Percentiles rank a stretch among this genome's conserved stretches.
Conservation (phyloP, 345 rosid species). For the Sonneratia alba region DNA sequence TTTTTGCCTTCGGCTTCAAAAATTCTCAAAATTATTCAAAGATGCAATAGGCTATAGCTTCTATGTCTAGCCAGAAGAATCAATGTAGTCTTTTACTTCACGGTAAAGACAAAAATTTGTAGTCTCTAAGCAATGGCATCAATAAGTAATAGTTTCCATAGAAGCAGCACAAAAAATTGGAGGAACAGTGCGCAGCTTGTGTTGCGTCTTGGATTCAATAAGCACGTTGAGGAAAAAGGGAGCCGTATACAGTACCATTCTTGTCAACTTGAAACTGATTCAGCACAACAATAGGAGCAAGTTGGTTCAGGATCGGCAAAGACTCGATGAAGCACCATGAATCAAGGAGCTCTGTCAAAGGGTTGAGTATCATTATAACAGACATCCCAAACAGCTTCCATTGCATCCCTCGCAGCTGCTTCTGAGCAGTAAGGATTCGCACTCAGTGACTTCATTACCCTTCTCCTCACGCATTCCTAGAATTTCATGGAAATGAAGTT, state of each 20-base stretch:
- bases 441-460: constrained; percentile 60
- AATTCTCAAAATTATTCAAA: not conserved
- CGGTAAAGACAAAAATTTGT: not conserved
- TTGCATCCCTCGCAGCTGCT: constrained; percentile 67
- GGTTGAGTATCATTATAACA: constrained; percentile 94
- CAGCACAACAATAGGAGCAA: not conserved
- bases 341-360: constrained; percentile 90
- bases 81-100: not conserved
- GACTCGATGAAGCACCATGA: not conserved
- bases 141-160: not conserved
- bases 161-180: not conserved
- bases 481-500: constrained; percentile 1
- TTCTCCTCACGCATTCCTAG: constrained; percentile 85
- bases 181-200: no score
- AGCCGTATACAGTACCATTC: not conserved
- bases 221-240: not conserved
- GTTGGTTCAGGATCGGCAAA: not conserved
- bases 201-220: not conserved
- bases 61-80: not conserved
- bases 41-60: not conserved
- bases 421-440: constrained; percentile 76
- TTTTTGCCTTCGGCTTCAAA: not conserved
- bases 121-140: not conserved
- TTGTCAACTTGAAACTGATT: not conserved
- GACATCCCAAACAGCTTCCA: constrained; percentile 91